Conservation (phyloP, 2,329 filamentous ascomycete genomes). For the Nectriaceae sp. region DNA sequence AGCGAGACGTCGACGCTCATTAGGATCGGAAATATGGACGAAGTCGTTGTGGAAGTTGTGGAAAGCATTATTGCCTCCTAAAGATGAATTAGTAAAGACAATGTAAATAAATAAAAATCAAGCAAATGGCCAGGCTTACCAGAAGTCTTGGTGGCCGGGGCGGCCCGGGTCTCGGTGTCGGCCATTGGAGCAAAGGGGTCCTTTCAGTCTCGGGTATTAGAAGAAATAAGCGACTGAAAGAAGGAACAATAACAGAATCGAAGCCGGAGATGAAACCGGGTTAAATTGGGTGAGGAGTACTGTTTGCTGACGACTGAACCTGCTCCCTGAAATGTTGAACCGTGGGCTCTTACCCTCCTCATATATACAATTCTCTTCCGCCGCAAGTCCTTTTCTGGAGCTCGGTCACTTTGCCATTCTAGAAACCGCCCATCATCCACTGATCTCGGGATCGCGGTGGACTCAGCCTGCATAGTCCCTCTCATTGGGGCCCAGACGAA, state of each 20-base stretch:
- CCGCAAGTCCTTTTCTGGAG: not conserved
- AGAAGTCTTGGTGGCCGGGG: slow-evolving; percentile 46
- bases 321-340: not conserved
- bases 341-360: not conserved
- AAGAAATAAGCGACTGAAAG: not conserved
- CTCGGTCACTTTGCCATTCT: not conserved
- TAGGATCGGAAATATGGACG: slow-evolving; percentile 64
- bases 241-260: not conserved
- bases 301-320: not conserved
- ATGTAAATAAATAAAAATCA: too few relatives aligned
- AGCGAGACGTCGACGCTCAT: slow-evolving; percentile 76
- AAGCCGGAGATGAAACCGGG: too few relatives aligned
- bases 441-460: not conserved
- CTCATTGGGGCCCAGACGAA: not conserved
- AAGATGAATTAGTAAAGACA: too few relatives aligned
- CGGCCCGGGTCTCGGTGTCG: slow-evolving; percentile 10
- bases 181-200: slow-evolving; percentile 15
- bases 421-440: not conserved
- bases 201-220: slow-evolving; percentile 7
- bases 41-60: slow-evolving; percentile 81
- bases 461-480: not conserved
- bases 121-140: too few relatives aligned
- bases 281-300: too few relatives aligned
- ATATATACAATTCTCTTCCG: not conserved
- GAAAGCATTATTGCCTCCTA: slow-evolving; percentile 71